Evolutionary conservation across 2,329 filamentous ascomycete genomes (phyloP).

Genomic region (Apiospora sp.): DNA sequence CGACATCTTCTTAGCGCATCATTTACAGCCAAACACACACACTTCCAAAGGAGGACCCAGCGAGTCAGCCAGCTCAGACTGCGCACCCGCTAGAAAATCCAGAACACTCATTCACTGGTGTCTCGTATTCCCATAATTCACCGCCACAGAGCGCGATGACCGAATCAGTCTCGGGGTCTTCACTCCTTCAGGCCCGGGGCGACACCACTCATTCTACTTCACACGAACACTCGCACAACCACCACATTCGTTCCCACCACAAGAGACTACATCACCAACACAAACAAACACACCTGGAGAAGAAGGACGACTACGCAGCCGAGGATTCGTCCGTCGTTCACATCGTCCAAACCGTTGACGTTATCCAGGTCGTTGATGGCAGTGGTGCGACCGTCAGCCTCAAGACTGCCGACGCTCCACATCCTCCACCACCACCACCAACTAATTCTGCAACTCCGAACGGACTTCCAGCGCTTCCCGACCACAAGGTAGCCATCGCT

Average conservation of each 20-base stretch:
- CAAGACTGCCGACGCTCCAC: conserved; percentile 50
- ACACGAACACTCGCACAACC: conserved; percentile 43
- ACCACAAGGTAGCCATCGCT: conserved; percentile 19
- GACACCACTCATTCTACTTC: conserved; percentile 36
- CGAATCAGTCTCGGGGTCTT: conserved; percentile 54
- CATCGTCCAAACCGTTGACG: conserved; percentile 63
- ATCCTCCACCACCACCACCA: conserved; percentile 41
- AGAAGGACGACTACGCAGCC: conserved; percentile 22
- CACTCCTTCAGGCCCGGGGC: conserved; percentile 57
- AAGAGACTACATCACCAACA: conserved; percentile 27
- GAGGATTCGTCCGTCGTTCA: conserved; percentile 45
- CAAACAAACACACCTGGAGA: conserved; percentile 27
- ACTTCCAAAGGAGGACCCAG: conserved; percentile 22
- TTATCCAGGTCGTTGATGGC: conserved; percentile 61
- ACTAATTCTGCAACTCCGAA: conserved; percentile 41
- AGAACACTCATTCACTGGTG: conserved; percentile 35
- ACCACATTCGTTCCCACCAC: conserved; percentile 42
- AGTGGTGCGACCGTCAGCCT: conserved; percentile 54
- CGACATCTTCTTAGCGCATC: conserved; percentile 28
- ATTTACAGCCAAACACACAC: conserved; percentile 19
- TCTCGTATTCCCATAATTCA: conserved; percentile 45
- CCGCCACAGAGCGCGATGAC: conserved; percentile 52
- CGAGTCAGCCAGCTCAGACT: conserved; percentile 34
- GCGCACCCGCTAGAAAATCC: conserved; percentile 34
- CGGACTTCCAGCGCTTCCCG: not conserved